Evolutionary conservation across 2,329 filamentous ascomycete genomes (phyloP), one percentile per base, ranked within the genome.

Genomic region (Diaporthe vexans): DNA sequence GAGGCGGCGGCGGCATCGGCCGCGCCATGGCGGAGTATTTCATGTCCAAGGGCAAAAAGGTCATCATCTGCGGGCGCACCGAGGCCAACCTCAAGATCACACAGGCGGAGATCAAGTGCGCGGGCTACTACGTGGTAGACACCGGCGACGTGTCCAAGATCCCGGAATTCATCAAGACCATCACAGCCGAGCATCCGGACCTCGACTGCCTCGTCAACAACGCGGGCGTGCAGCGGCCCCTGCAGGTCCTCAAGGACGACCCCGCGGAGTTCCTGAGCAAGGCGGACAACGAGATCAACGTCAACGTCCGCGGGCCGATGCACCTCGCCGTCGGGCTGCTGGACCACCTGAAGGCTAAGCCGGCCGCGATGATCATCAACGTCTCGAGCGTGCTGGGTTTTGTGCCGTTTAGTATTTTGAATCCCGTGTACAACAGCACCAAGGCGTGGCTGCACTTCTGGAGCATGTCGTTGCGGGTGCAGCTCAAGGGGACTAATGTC

Each of bases 151-250:
- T 84, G 0, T 69, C 79, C 0, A 78, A 82, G 1, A 86, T 90
- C 11, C 82, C 86, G 0, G 57, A 69, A 0, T 90, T 91, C 75
- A 81, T 87, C 71, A 73, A 83, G 56, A 83, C 82, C 21, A 78
- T 91, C 56, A 85, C 83, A 4, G 76, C 75, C 3, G 85, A 89
- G 8, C 86, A 91, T 77, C 88, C 87, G 0, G 86, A 89, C 8
- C 79, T 91, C 3, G 89, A 91, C 80, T 91, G 88, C 76, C 78
- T 91, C 0, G 82, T 91, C 78, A 91, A 91, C 81, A 91, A 91
- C 72, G 89, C 89, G 0, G 89, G 89, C 2, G 87, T 91, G 0
- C 89, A 91, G 78, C 81, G 88, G 2, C 89, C 88, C 0, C 83
- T 91, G 1, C 80, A 88, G 21, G 82, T 89, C 0, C 37, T 80